Conservation (phyloP, 805 yeast species). For the Zygoascus flipseniorum region DNA sequence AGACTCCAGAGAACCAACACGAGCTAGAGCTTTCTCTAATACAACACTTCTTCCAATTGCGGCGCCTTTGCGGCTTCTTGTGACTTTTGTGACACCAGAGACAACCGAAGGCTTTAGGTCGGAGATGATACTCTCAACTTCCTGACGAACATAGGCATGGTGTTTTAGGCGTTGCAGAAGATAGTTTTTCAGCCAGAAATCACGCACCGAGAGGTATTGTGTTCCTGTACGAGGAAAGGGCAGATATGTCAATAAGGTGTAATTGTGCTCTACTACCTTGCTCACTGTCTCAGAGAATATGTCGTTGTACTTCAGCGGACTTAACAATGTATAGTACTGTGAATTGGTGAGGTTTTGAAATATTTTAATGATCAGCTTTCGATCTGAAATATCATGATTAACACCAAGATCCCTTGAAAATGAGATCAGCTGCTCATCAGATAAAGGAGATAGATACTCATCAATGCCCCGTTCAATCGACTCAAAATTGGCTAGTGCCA, state of each 20-base stretch:
- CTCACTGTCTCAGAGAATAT: not conserved
- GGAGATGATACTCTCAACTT: not conserved
- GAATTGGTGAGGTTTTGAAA: not conserved
- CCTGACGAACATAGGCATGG: not conserved
- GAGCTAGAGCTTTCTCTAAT: conserved; percentile 18
- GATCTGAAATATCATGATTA: not conserved
- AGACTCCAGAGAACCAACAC: conserved; percentile 21
- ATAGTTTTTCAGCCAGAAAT: not conserved
- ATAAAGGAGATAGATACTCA: conserved; percentile 18
- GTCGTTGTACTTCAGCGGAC: not conserved
- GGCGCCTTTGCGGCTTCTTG: not conserved
- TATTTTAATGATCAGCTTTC: conserved; percentile 4
- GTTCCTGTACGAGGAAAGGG: not conserved
- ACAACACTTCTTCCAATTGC: not conserved
- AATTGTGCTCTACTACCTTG: not conserved
- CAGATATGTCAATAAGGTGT: not conserved
- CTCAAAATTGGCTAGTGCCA: conserved; percentile 23
- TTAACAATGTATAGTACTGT: not conserved
- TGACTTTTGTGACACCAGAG: not conserved
- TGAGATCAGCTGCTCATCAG: conserved; percentile 2
- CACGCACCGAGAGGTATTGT: conserved; percentile 2
- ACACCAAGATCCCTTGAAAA: not conserved
- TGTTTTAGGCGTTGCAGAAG: not conserved
- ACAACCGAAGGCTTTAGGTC: not conserved
- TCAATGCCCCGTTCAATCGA: conserved; percentile 17